A percentile compares a stretch with the other conserved stretches of the same genome.
Evolutionary conservation across 23 red algal genomes (phyloP).

Genomic region (Cyanidioschyzon merolae): DNA sequence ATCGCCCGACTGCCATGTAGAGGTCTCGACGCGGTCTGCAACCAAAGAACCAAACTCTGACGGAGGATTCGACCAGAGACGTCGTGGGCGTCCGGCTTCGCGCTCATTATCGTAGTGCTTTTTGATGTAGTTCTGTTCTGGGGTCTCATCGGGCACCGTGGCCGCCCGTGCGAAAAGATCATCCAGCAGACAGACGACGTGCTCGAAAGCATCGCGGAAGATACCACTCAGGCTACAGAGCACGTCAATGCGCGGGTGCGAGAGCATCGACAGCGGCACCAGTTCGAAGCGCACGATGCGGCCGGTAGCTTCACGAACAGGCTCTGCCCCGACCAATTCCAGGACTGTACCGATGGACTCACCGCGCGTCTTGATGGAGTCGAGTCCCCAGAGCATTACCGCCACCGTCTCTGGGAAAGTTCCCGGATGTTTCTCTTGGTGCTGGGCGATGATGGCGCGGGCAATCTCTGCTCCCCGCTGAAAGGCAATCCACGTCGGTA

Average conservation of each 20-base stretch:
- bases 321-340: constrained; percentile 33
- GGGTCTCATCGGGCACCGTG: constrained; percentile 22
- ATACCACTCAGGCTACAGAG: constrained; percentile 44
- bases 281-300: constrained; percentile 59
- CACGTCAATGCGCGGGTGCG: constrained; percentile 40
- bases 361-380: constrained; percentile 55
- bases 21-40: constrained; percentile 38
- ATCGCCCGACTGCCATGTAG: constrained; percentile 36
- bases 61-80: constrained; percentile 43
- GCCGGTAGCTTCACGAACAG: constrained; percentile 40
- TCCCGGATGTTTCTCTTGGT: constrained; percentile 25
- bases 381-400: constrained; percentile 52
- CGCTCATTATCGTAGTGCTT: constrained; percentile 11
- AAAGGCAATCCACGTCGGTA: constrained; percentile 32
- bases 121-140: constrained; percentile 28
- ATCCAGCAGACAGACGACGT: constrained; percentile 45
- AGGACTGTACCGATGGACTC: constrained; percentile 45
- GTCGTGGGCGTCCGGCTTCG: constrained; percentile 26
- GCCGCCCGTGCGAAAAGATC: constrained; percentile 47
- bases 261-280: constrained; percentile 14
- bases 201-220: constrained; percentile 49
- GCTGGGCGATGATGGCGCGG: constrained; percentile 17
- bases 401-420: constrained; percentile 49
- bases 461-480: constrained; percentile 27
- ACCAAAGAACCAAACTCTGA: constrained; percentile 41